A percentile compares a stretch with the other conserved stretches of the same genome.
Conservation (phyloP, 208 protist genomes). For the Acanthamoeba sp. region DNA sequence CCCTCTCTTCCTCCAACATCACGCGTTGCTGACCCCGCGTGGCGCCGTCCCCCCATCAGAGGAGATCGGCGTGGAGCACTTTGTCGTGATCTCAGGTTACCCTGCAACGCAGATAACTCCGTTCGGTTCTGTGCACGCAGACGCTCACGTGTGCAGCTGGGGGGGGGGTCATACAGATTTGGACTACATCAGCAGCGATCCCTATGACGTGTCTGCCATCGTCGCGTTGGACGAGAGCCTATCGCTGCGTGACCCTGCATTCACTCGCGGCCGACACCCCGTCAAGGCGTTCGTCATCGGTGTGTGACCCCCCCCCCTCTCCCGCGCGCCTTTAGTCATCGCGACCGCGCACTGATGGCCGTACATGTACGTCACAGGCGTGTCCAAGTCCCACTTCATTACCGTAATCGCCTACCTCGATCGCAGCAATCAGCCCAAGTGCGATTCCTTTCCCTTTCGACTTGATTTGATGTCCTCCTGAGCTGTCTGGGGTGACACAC, state of each 20-base stretch:
- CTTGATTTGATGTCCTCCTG: too few species aligned
- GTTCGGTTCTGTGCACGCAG: not conserved
- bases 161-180: not conserved
- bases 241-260: not conserved
- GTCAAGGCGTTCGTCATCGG: conserved; percentile 23
- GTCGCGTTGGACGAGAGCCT: not conserved
- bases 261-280: not conserved
- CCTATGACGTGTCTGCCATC: not conserved
- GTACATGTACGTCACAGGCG: not conserved
- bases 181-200: conserved; percentile 32
- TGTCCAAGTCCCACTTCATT: conserved; percentile 39
- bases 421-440: not conserved
- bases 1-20: not conserved
- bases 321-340: too few species aligned
- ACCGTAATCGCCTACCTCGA: conserved; percentile 25
- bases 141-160: not conserved
- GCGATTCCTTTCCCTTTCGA: not conserved
- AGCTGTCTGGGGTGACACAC: too few species aligned
- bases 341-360: too few species aligned
- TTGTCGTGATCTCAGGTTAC: not conserved
- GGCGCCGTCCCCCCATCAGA: not conserved
- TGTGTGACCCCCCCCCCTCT: not conserved
- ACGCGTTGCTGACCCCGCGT: too few species aligned
- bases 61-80: not conserved
- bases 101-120: too few species aligned